Base-by-base conservation (phyloP, 345 rosid genomes). In the Rhodomyrtus tomentosa region DNA sequence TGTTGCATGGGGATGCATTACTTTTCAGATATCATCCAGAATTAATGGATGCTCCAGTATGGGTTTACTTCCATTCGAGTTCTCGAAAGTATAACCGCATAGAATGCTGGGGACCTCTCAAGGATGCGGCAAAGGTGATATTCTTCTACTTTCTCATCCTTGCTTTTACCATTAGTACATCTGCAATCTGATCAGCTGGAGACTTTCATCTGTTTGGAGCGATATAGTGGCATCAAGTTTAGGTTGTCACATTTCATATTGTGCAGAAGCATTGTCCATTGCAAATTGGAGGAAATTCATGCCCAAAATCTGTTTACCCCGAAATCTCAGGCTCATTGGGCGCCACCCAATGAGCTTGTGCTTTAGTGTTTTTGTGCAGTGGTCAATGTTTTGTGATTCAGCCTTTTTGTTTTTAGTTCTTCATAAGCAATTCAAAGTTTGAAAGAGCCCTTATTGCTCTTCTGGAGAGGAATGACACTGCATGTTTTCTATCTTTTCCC, bases 41-140 rank as follows among this genome's bases (percentile, higher is more conserved):
- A 91, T 86, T 96, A 82, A 82, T 86, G 91, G 93, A 96, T 84
- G 90, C 96, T 52, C 83, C 89, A 81, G 98, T 94, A 81, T 88
- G 95, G 93, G 95, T 95, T 81, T 96, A 95, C 86, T 96, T 96
- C 83, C 99, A 96, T 84, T 96, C 98, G 27, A 90, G 94, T 84
- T 89, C 92, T 42, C 91, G 89, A 25, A 88, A 91, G 83, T 95
- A 91, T 92, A 95, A 96, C 76, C 88, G 94, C 21, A 84, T 94
- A 36, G 98, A 96, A 86, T 93, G 92, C 86, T 96, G 98, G 98
- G 98, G 98, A 50, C 91, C 95, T 32, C 92, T 96, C 62, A 91
- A 89, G 89, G 95, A 95, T 85, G 99, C 96, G 88, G 91, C 92
- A 36, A 84, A 87, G 95, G 98, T 93, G 89, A 81, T 56, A 55